Conservation (phyloP, 2,329 filamentous ascomycete genomes). For the Exophiala sideris region DNA sequence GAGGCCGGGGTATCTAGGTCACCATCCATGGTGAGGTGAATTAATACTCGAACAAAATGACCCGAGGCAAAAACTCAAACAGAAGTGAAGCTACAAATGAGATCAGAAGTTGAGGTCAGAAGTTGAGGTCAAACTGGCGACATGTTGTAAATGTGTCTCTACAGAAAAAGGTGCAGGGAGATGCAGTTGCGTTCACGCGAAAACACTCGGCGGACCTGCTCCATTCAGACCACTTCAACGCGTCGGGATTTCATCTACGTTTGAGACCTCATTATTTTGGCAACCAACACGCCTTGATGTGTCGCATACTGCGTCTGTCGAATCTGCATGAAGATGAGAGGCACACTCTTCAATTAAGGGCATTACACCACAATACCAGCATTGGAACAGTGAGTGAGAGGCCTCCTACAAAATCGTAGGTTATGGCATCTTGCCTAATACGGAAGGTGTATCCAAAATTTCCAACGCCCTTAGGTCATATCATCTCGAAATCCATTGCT, state of each 20-base stretch:
- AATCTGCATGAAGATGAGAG: no score
- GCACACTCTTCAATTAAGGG: no score
- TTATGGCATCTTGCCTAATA: not conserved
- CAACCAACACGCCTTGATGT: no score
- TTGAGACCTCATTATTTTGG: no score
- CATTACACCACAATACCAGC: no score
- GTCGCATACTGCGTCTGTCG: no score
- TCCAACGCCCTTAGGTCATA: slow-evolving; percentile 2
- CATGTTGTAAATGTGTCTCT: not conserved
- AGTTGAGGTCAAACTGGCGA: not conserved
- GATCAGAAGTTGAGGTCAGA: not conserved
- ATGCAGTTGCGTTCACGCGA: not conserved
- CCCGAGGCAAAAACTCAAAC: not conserved
- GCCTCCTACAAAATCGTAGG: no score
- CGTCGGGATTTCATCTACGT: not conserved
- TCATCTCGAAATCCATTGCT: not conserved
- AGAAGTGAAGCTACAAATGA: not conserved
- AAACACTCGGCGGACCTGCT: not conserved
- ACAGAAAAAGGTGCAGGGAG: not conserved
- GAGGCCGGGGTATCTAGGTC: slow-evolving; percentile 48
- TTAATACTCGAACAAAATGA: not conserved
- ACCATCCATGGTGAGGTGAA: slow-evolving; percentile 7
- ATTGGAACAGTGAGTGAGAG: no score
- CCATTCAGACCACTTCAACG: not conserved
- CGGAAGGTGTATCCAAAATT: not conserved